Conservation (phyloP, 371 early-diverging fungal genomes). For the Rhizopus arrhizus region DNA sequence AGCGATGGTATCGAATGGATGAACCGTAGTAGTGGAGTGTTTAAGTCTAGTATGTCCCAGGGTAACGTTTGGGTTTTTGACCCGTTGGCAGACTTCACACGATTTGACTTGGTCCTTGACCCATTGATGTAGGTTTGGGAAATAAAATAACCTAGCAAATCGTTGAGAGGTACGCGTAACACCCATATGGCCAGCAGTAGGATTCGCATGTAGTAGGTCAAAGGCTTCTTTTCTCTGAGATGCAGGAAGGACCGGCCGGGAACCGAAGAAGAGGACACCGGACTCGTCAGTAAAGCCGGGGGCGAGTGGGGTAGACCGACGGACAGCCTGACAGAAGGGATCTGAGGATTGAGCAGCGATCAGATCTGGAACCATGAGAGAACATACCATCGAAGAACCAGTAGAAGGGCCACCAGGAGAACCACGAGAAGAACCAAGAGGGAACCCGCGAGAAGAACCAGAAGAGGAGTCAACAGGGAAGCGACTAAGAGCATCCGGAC, state of each 20-base stretch:
- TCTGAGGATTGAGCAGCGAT: conserved; percentile 2
- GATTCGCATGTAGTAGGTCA: conserved; percentile 10
- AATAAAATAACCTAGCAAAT: conserved; percentile 3
- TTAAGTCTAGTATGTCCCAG: too few species aligned
- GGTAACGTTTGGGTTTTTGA: too few species aligned
- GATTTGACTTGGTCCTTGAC: background rate
- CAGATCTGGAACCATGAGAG: background rate
- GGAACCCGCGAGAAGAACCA: too few species aligned
- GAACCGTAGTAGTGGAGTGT: too few species aligned
- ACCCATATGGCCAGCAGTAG: conserved; percentile 11
- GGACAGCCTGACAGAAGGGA: background rate
- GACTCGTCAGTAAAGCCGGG: conserved; percentile 6
- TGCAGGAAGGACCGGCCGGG: conserved; percentile 9
- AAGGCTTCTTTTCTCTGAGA: conserved; percentile 5
- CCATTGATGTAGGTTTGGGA: conserved; percentile 6
- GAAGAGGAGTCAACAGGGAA: too few species aligned
- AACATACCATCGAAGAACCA: background rate
- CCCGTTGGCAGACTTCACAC: conserved; percentile 4
- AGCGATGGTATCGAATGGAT: too few species aligned
- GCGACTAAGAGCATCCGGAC: too few species aligned
- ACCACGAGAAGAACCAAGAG: too few species aligned
- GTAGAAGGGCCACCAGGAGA: background rate
- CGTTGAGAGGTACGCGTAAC: background rate
- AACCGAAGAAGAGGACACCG: too few species aligned
- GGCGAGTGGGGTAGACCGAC: background rate